These are phyloP conservation scores for Xylaria sp. DNA, from an alignment of 2,329 filamentous ascomycete species.

Conservation along the genomic window DNA sequence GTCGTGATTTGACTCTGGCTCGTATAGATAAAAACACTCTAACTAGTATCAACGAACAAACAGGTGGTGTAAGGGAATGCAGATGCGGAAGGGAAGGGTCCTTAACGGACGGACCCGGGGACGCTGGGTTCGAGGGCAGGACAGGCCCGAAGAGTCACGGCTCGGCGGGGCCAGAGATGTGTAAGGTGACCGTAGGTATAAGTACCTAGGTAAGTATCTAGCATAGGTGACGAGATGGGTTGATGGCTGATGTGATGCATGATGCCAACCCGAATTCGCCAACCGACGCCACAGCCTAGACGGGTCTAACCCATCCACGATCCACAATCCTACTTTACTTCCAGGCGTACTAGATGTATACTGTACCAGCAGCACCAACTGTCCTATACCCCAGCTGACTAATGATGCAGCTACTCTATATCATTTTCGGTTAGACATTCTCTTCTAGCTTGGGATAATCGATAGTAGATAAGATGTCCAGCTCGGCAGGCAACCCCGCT, in stretches of 20 bases:
- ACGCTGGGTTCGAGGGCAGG: constrained; percentile 36
- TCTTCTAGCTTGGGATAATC: too few species aligned
- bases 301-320: too few species aligned
- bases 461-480: too few species aligned
- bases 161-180: constrained; percentile 39
- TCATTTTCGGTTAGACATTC: too few species aligned
- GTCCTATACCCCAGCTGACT: too few species aligned
- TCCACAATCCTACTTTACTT: too few species aligned
- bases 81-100: constrained; percentile 33
- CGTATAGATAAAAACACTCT: neutral
- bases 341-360: too few species aligned
- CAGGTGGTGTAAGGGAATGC: neutral
- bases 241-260: neutral
- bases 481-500: too few species aligned
- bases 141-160: constrained; percentile 33
- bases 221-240: constrained; percentile 13
- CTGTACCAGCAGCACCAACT: too few species aligned
- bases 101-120: constrained; percentile 42
- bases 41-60: constrained; percentile 1
- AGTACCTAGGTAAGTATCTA: neutral
- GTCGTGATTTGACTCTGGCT: neutral
- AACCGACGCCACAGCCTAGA: constrained; percentile 10
- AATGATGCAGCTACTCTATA: too few species aligned
- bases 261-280: neutral
- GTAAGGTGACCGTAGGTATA: neutral